A percentile compares a stretch with the other conserved stretches of the same genome.
These are phyloP conservation scores for Wickerhamiella kurtzmanii DNA, from an alignment of 805 yeast species.

Conservation along the genomic window DNA sequence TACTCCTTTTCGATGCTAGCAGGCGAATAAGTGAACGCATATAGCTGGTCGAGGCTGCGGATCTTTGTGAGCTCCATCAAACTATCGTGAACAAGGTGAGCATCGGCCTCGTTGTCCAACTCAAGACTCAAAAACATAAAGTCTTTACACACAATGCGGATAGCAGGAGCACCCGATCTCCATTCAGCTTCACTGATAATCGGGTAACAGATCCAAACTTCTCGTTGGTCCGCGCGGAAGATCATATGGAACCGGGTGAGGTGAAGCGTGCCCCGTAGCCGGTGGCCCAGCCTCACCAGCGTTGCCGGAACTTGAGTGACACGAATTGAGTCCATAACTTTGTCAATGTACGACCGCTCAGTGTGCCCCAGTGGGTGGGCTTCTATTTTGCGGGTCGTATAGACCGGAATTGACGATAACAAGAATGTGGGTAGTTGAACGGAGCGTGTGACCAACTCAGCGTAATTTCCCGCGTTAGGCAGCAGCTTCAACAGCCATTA, in stretches of 20 bases:
- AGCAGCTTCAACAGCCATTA: background rate
- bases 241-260: constrained; percentile 66
- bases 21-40: constrained; percentile 74
- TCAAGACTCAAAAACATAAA: constrained; percentile 71
- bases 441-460: background rate
- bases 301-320: constrained; percentile 28
- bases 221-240: constrained; percentile 37
- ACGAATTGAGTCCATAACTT: constrained; percentile 15
- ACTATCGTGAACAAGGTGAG: constrained; percentile 60
- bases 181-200: constrained; percentile 39
- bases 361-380: background rate
- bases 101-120: constrained; percentile 43
- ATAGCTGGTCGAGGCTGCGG: constrained; percentile 41
- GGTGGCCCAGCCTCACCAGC: constrained; percentile 44
- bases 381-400: background rate
- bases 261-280: constrained; percentile 47
- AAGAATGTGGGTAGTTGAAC: background rate
- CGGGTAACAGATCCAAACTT: constrained; percentile 89
- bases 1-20: constrained; percentile 50
- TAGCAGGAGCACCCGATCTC: constrained; percentile 15
- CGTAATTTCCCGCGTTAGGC: background rate
- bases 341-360: background rate
- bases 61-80: constrained; percentile 53
- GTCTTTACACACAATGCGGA: constrained; percentile 71
- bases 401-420: background rate